phyloP scores from a whole-genome alignment of 1,284 basidiomycete species.

The Pseudozyma tsukubaensis region DNA sequence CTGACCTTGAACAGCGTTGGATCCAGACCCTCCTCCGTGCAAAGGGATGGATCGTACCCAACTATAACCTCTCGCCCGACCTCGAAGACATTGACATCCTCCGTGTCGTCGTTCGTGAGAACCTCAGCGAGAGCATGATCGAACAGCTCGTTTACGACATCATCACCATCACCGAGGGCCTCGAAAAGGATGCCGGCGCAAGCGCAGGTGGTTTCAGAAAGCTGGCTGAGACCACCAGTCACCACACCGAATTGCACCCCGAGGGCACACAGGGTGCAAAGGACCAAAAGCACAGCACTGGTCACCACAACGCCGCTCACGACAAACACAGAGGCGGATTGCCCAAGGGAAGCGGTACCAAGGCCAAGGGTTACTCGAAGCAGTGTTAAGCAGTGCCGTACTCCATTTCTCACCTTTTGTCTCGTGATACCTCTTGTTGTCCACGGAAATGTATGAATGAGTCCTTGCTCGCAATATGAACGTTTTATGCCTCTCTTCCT shows the following conservation, averaged over 20 bases:
- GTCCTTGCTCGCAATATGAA: not conserved
- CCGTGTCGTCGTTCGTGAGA: constrained; percentile 65
- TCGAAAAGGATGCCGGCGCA: constrained; percentile 41
- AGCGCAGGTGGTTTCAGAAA: constrained; percentile 28
- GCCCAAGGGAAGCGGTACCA: constrained; percentile 41
- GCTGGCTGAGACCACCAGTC: constrained; percentile 28
- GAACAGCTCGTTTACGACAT: constrained; percentile 65
- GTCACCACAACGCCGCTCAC: constrained; percentile 31
- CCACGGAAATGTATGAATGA: not conserved
- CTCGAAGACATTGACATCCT: constrained; percentile 62
- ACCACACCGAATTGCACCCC: constrained; percentile 2
- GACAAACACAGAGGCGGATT: constrained; percentile 49
- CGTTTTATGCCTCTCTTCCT: too few relatives aligned
- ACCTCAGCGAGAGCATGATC: constrained; percentile 62
- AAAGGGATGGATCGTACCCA: constrained; percentile 77
- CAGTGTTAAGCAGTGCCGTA: constrained; percentile 55
- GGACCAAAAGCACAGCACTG: constrained; percentile 13
- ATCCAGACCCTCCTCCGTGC: constrained; percentile 82
- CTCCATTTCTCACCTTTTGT: not conserved
- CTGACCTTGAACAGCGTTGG: constrained; percentile 79
- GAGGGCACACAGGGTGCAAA: constrained; percentile 6
- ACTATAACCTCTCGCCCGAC: constrained; percentile 62
- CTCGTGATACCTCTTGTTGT: too few relatives aligned
- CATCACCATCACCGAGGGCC: constrained; percentile 56
- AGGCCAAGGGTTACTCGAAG: constrained; percentile 55